Evolutionary conservation across 2,329 filamentous ascomycete genomes (phyloP).

Genomic region (Sporothrix luriei): DNA sequence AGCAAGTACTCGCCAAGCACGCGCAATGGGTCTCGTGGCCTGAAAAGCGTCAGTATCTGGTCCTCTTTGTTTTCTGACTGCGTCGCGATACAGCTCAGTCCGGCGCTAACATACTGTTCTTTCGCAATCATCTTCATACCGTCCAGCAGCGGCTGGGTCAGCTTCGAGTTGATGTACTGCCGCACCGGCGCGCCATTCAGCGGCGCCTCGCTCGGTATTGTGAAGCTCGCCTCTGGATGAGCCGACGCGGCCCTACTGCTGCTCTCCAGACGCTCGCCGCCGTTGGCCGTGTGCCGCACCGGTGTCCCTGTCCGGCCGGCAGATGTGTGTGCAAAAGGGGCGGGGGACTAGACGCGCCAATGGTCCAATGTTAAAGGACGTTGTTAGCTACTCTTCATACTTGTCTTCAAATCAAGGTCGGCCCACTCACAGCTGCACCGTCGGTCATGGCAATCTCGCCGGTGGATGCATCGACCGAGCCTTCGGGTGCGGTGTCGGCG

Average conservation of each 20-base stretch:
- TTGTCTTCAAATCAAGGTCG: neutral
- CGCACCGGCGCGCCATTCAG: conserved; percentile 69
- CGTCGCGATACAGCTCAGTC: neutral
- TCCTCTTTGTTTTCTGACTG: too few relatives aligned
- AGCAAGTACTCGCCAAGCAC: conserved; percentile 71
- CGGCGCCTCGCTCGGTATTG: conserved; percentile 62
- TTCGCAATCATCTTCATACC: conserved; percentile 74
- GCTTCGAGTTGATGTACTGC: conserved; percentile 70
- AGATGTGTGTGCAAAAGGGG: conserved; percentile 3
- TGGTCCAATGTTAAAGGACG: too few relatives aligned
- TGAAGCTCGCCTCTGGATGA: conserved; percentile 54
- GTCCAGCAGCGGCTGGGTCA: conserved; percentile 68
- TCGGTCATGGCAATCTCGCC: conserved; percentile 22
- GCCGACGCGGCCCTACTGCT: conserved; percentile 60
- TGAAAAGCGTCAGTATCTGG: conserved; percentile 37
- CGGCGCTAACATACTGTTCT: conserved; percentile 61
- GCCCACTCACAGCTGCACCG: neutral
- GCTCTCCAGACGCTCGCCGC: conserved; percentile 36
- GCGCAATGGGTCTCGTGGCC: conserved; percentile 69
- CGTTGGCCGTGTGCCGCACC: conserved; percentile 41
- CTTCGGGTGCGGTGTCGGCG: conserved; percentile 13
- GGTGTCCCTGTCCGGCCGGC: conserved; percentile 54
- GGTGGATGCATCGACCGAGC: neutral
- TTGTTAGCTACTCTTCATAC: too few relatives aligned
- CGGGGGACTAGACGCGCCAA: conserved; percentile 20